Base-by-base conservation (phyloP, 129 eudicot species). In the Scalesia atractyloides region DNA sequence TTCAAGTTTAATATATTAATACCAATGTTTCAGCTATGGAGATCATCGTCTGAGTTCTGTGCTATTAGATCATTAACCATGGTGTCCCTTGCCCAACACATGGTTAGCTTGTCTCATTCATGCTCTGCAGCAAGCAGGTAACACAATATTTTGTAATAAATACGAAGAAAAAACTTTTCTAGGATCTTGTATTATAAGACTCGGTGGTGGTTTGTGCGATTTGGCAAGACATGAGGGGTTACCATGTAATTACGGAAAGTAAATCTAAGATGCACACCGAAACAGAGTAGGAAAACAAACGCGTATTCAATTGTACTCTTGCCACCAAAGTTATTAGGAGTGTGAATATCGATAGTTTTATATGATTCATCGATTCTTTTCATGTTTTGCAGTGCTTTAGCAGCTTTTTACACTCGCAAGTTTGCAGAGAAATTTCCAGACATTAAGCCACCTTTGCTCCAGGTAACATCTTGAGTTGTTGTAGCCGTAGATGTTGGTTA, bases 41-140 rank as follows among this genome's bases (percentile, higher is more conserved):
- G 85, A 82, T 85, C 97, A 62, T 90, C 98, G 30, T 79, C 97
- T 11, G 99, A 90, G 80, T 95, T 90, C 82, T 90, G 88, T 83
- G 97, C 97, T 60, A 65, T 95, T 75, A 86, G 99, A 79, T 95
- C 99, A 30, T 74, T 95, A 76, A 84, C 96, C 22, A 88, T 95
- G 89, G 96, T 95, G 81, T 88, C 99, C 79, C 91, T 91, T 64
- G 96, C 97, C 44, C 99, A 95, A 81, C 96, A 87, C 80, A 77
- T 95, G 87, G 84, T 88, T 82, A 88, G 94, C 81, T 80, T 90
- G 79, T 84, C 87, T 47, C 93, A 85, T 79, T 90, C 96, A 39
- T 90, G 84, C 70, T 86, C 96, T 47, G 75, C 84, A 5, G 89
- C 97, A 70, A 95, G 91, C 88, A 87, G 99, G 99, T 95, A 82